Evolutionary conservation across 2,329 filamentous ascomycete species (phyloP).

Genomic region (Hypoxylon rubiginosum): DNA sequence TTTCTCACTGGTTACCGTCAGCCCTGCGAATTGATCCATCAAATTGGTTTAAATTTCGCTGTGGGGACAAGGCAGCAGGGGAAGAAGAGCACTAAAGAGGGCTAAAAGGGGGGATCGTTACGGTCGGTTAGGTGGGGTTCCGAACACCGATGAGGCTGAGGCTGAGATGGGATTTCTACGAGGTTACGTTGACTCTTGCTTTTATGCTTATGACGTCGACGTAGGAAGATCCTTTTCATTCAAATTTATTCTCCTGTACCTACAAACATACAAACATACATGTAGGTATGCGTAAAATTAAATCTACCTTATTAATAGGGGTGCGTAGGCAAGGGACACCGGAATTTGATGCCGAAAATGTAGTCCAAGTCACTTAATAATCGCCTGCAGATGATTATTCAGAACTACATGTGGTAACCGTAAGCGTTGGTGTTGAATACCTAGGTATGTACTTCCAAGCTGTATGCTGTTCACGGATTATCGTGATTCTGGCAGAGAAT

Average conservation of each 20-base stretch:
- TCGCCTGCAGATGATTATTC: background rate
- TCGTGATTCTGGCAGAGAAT: background rate
- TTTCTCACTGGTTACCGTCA: slow-evolving; percentile 22
- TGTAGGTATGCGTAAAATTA: too few species aligned
- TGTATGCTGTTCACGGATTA: background rate
- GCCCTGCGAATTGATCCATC: slow-evolving; percentile 40
- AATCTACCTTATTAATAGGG: background rate
- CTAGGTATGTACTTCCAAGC: too few species aligned
- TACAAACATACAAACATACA: too few species aligned
- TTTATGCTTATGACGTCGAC: background rate
- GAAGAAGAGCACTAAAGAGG: slow-evolving; percentile 29
- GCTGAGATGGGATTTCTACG: slow-evolving; percentile 8
- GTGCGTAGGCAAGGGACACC: background rate
- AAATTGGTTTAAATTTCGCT: slow-evolving; percentile 38
- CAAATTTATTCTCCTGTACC: background rate
- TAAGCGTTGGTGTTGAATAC: background rate
- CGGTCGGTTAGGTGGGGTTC: slow-evolving; percentile 27
- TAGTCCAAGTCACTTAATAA: background rate
- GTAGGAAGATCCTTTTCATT: background rate
- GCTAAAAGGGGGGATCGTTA: background rate
- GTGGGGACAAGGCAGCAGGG: slow-evolving; percentile 24
- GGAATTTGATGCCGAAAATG: background rate
- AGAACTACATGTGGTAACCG: background rate
- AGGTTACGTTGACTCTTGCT: background rate
- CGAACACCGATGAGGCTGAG: slow-evolving; percentile 40